These are phyloP conservation scores for Limnanthes douglasii DNA, from an alignment of 345 rosid genomes.

Conservation along the genomic window DNA sequence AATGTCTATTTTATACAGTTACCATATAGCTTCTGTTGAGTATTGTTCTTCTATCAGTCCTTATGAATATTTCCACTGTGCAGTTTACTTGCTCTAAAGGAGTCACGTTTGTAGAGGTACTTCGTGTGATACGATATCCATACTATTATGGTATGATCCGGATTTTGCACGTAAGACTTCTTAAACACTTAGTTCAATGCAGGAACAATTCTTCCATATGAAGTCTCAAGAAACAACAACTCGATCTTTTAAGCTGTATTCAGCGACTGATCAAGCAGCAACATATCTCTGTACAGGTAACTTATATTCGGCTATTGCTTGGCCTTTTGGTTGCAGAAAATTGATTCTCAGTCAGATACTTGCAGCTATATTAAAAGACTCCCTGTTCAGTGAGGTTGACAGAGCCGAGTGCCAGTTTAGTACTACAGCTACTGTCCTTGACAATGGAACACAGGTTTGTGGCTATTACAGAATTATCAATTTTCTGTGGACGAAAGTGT, in stretches of 20 bases:
- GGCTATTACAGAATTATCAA: not conserved
- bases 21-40: too few relatives aligned
- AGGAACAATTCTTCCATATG: slow-evolving; percentile 91
- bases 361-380: slow-evolving; percentile 79
- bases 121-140: too few relatives aligned
- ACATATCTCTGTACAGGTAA: slow-evolving; percentile 57
- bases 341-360: slow-evolving; percentile 8
- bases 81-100: slow-evolving; percentile 88
- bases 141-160: too few relatives aligned
- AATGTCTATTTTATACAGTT: too few relatives aligned
- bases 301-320: not conserved
- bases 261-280: slow-evolving; percentile 77
- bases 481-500: too few relatives aligned
- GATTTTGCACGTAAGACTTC: too few relatives aligned
- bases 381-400: slow-evolving; percentile 71
- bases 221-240: slow-evolving; percentile 47
- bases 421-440: slow-evolving; percentile 64
- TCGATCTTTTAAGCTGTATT: slow-evolving; percentile 63
- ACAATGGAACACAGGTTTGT: slow-evolving; percentile 79
- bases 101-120: slow-evolving; percentile 62
- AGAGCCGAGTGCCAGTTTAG: slow-evolving; percentile 86
- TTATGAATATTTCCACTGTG: slow-evolving; percentile 7
- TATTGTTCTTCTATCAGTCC: not conserved
- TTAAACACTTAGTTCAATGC: slow-evolving; percentile 9
- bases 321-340: not conserved